Evolutionary conservation across 78 protist genomes (phyloP).

Genomic region (Cavenderia fasciculata): DNA sequence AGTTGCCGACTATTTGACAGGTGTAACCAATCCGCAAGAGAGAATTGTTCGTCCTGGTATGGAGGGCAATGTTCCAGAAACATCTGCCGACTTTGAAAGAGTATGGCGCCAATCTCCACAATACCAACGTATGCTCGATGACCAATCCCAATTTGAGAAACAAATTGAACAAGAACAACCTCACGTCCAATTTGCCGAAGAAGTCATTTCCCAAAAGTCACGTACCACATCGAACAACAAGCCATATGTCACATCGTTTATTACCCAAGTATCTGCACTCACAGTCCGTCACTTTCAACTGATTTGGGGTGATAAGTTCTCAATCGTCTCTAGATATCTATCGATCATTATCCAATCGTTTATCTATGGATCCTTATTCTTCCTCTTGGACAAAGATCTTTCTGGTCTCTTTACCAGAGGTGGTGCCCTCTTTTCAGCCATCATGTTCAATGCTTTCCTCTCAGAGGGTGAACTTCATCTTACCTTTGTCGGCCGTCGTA

Average conservation of each 20-base stretch:
- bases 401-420: constrained; percentile 63
- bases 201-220: constrained; percentile 20
- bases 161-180: constrained; percentile 41
- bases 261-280: constrained; percentile 16
- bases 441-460: constrained; percentile 44
- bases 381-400: background rate
- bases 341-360: constrained; percentile 52
- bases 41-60: constrained; percentile 35
- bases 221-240: constrained; percentile 25
- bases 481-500: constrained; percentile 46
- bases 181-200: background rate
- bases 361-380: constrained; percentile 61
- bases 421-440: constrained; percentile 43
- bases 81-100: constrained; percentile 50
- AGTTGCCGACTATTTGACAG: constrained; percentile 67
- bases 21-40: constrained; percentile 74
- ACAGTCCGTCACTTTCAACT: constrained; percentile 37
- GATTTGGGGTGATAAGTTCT: constrained; percentile 54
- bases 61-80: constrained; percentile 43
- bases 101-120: constrained; percentile 30
- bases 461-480: constrained; percentile 41
- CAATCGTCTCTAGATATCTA: constrained; percentile 3
- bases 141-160: constrained; percentile 15
- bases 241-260: constrained; percentile 32
- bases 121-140: background rate